Conservation (phyloP, 441 rosid genomes). For the Euphorbia neoarborescens region DNA sequence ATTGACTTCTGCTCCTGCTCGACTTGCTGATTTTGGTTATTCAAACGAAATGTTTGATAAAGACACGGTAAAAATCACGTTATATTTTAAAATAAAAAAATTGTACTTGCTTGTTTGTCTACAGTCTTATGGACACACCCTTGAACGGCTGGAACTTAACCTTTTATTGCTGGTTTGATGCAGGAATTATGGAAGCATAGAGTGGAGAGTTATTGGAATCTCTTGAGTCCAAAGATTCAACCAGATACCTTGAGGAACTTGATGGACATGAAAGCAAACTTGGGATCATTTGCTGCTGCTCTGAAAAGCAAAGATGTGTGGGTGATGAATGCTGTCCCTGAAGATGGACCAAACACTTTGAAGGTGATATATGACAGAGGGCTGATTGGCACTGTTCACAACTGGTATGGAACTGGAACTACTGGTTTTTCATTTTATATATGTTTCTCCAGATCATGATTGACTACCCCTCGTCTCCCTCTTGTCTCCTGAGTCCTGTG, state of each 20-base stretch:
- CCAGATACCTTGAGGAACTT: slow-evolving; percentile 67
- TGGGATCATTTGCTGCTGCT: slow-evolving; percentile 94
- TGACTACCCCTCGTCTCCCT: not conserved
- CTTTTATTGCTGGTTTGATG: slow-evolving; percentile 19
- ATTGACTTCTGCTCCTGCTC: slow-evolving; percentile 66
- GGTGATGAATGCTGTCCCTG: slow-evolving; percentile 92
- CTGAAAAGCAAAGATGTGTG: slow-evolving; percentile 77
- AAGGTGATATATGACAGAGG: slow-evolving; percentile 92
- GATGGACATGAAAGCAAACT: slow-evolving; percentile 95
- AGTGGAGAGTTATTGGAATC: slow-evolving; percentile 74
- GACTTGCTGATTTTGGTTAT: slow-evolving; percentile 89
- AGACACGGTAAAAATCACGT: slow-evolving; percentile 50
- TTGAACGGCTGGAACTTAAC: not conserved
- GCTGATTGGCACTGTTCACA: slow-evolving; percentile 69
- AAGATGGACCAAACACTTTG: slow-evolving; percentile 80
- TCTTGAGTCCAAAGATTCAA: slow-evolving; percentile 62
- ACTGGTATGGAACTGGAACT: slow-evolving; percentile 45
- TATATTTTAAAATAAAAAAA: too few relatives aligned
- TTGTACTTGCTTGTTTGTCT: not conserved
- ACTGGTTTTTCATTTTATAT: slow-evolving; percentile 2
- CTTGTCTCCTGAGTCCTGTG: not conserved
- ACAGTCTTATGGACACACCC: not conserved
- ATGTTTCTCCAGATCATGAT: not conserved
- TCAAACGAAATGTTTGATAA: slow-evolving; percentile 65
- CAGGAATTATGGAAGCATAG: slow-evolving; percentile 75